Evolutionary conservation across 192 early-diverging fungal species (phyloP).

Genomic region (Rhizoclosmatium globosum): DNA sequence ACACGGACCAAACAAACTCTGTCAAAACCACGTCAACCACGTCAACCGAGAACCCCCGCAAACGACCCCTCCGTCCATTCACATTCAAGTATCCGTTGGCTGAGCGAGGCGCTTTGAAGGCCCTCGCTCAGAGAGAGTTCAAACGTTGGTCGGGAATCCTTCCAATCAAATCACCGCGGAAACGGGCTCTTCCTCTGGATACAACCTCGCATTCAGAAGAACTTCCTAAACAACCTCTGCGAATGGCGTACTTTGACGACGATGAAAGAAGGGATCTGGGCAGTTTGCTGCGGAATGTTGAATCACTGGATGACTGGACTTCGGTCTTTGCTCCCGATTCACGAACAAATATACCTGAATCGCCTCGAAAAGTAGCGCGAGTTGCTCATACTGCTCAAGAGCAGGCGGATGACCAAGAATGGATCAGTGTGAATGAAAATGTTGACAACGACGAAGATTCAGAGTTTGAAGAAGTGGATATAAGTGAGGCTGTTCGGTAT

Average conservation of each 20-base stretch:
- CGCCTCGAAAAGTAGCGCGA: too few species aligned
- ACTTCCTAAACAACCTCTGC: not conserved
- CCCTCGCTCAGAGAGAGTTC: not conserved
- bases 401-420: too few species aligned
- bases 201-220: not conserved
- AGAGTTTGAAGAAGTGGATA: not conserved
- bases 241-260: not conserved
- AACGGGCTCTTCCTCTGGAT: too few species aligned
- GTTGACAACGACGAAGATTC: not conserved
- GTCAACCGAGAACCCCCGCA: not conserved
- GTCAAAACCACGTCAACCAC: too few species aligned
- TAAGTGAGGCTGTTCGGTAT: not conserved
- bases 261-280: not conserved
- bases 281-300: not conserved
- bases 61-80: not conserved
- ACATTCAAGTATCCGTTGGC: not conserved
- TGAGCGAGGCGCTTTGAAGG: not conserved
- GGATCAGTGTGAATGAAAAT: not conserved
- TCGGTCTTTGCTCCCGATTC: too few species aligned
- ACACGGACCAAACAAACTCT: too few species aligned
- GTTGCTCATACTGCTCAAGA: too few species aligned
- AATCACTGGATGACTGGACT: not conserved
- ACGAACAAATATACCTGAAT: too few species aligned
- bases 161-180: not conserved
- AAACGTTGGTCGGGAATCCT: slow-evolving; percentile 8